A percentile compares a stretch with the other conserved stretches of the same genome.
Evolutionary conservation across 2,329 filamentous ascomycete species (phyloP).

Genomic region (Penicillium capsulatum): DNA sequence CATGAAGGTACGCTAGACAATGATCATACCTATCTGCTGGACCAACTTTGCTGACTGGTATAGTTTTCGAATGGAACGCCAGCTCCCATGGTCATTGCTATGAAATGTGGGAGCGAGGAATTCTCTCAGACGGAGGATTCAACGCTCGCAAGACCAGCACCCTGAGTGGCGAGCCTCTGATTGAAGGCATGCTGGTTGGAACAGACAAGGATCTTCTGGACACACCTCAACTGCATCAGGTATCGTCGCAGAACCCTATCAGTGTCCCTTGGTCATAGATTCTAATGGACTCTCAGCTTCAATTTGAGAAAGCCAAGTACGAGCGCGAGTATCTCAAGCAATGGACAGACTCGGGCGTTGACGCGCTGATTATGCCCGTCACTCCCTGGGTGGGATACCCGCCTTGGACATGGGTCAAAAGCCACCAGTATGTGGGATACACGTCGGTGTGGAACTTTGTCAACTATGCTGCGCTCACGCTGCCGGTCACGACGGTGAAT

Average conservation of each 20-base stretch:
- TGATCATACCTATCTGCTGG: not conserved
- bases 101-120: constrained; percentile 28
- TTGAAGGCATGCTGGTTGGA: constrained; percentile 34
- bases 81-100: constrained; percentile 21
- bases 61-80: constrained; percentile 33
- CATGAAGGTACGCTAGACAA: constrained; percentile 36
- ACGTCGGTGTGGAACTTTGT: constrained; percentile 36
- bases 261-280: not conserved
- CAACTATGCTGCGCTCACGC: constrained; percentile 31
- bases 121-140: constrained; percentile 31
- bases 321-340: constrained; percentile 12
- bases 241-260: constrained; percentile 1
- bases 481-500: constrained; percentile 45
- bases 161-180: constrained; percentile 27
- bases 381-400: constrained; percentile 19
- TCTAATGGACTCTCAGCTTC: constrained; percentile 11
- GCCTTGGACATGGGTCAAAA: constrained; percentile 29
- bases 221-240: constrained; percentile 20
- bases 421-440: constrained; percentile 34
- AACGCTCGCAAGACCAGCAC: constrained; percentile 25
- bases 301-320: constrained; percentile 7
- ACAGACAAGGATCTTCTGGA: constrained; percentile 18
- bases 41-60: not conserved
- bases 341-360: constrained; percentile 26
- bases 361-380: constrained; percentile 25